phyloP scores from a whole-genome alignment of 225 moss, liverwort and hornwort species.

The Sphagnum contortum region DNA sequence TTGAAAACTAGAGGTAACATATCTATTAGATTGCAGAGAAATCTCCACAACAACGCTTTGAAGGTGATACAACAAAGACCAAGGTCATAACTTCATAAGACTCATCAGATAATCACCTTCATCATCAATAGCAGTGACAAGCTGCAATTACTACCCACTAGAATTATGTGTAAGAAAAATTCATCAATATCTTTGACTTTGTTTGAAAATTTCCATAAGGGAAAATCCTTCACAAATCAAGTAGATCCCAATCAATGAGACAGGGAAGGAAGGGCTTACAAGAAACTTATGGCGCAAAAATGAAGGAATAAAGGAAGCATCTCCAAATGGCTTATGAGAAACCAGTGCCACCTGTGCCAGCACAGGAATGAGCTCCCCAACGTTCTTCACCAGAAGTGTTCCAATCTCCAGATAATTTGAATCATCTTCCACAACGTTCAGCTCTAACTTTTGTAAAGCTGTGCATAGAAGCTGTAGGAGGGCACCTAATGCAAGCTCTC shows the following conservation, averaged over 20 bases:
- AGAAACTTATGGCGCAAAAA: conserved; percentile 64
- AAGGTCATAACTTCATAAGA: too few relatives aligned
- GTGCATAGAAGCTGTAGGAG: conserved; percentile 21
- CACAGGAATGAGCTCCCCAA: conserved; percentile 8
- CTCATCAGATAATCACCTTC: too few relatives aligned
- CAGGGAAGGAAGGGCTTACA: conserved; percentile 10
- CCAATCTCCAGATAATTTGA: background rate
- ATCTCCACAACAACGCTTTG: too few relatives aligned
- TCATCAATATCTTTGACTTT: background rate
- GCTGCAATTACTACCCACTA: background rate
- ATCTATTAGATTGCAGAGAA: too few relatives aligned
- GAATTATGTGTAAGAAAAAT: background rate
- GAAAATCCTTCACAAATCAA: too few relatives aligned
- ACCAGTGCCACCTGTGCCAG: conserved; percentile 18
- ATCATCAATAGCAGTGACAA: too few relatives aligned
- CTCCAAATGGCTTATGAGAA: conserved; percentile 19
- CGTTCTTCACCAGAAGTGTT: conserved; percentile 3
- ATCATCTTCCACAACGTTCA: background rate
- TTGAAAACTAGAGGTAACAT: too few relatives aligned
- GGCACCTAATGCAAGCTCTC: conserved; percentile 17
- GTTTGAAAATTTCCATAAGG: too few relatives aligned
- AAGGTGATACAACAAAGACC: too few relatives aligned
- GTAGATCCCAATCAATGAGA: too few relatives aligned
- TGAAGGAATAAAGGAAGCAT: conserved; percentile 23
- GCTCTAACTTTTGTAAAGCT: background rate